Percentiles rank a stretch among this genome's conserved stretches.
phyloP scores from a whole-genome alignment of 441 rosid genomes.

The Isatis lusitanica region DNA sequence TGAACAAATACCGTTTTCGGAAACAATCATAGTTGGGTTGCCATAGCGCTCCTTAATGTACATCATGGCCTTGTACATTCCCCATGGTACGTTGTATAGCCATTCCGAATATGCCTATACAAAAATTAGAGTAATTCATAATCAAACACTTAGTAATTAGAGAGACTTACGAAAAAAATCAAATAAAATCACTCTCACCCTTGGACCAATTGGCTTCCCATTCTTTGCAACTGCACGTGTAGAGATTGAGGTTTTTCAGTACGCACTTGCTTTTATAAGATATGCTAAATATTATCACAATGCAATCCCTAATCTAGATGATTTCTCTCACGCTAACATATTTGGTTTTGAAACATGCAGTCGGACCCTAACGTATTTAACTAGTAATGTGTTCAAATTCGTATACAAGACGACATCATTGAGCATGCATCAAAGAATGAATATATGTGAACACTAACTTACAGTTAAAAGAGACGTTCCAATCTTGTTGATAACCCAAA shows the following conservation, averaged over 20 bases:
- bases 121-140: not conserved
- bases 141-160: not conserved
- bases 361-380: not conserved
- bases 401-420: not conserved
- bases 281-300: not conserved
- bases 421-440: not conserved
- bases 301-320: not conserved
- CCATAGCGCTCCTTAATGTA: constrained; percentile 83
- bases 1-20: constrained; percentile 84
- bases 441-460: constrained; percentile 32
- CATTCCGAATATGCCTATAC: constrained; percentile 75
- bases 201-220: constrained; percentile 78
- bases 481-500: constrained; percentile 80
- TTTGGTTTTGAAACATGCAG: not conserved
- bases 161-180: not conserved
- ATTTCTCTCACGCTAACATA: not conserved
- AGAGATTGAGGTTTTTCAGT: constrained; percentile 10
- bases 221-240: constrained; percentile 51
- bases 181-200: constrained; percentile 40
- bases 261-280: not conserved
- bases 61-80: constrained; percentile 79
- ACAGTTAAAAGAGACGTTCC: constrained; percentile 82
- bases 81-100: constrained; percentile 79
- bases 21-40: constrained; percentile 70
- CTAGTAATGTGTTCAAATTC: not conserved